Percentiles rank a stretch among this genome's conserved stretches.
phyloP scores from a whole-genome alignment of 169 alveolate species.

The Plasmodium falciparum region DNA sequence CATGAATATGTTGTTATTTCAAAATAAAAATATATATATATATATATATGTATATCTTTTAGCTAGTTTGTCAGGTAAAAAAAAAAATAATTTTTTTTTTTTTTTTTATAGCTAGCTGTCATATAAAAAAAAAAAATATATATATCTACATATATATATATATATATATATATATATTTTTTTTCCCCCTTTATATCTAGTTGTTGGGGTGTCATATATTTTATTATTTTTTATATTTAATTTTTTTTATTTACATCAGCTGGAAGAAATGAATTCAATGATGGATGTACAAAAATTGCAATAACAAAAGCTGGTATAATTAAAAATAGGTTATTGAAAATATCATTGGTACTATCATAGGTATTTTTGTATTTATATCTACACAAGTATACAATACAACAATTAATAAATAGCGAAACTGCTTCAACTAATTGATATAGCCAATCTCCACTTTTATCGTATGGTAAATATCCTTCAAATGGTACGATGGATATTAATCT shows the following conservation, averaged over 20 bases:
- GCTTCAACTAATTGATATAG: slow-evolving; percentile 93
- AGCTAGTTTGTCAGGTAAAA: too few relatives aligned
- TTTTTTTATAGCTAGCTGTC: too few relatives aligned
- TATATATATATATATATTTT: too few relatives aligned
- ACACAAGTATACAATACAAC: slow-evolving; percentile 89
- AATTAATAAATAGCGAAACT: slow-evolving; percentile 86
- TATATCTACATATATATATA: too few relatives aligned
- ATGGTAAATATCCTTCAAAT: slow-evolving; percentile 95
- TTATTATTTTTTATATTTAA: neutral
- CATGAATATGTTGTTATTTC: too few relatives aligned
- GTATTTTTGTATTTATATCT: slow-evolving; percentile 86
- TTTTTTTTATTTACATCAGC: slow-evolving; percentile 83
- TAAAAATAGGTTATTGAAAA: slow-evolving; percentile 86
- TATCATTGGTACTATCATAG: slow-evolving; percentile 88
- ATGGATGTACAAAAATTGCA: slow-evolving; percentile 92
- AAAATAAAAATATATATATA: too few relatives aligned
- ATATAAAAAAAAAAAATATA: too few relatives aligned
- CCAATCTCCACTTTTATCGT: slow-evolving; percentile 96
- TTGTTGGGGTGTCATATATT: neutral
- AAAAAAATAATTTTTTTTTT: too few relatives aligned
- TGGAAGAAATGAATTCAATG: slow-evolving; percentile 91
- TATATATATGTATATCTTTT: too few relatives aligned
- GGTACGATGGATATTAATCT: slow-evolving; percentile 92
- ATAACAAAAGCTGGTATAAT: slow-evolving; percentile 89
- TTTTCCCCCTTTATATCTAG: too few relatives aligned